phyloP scores from a whole-genome alignment of 164 flowering plant genomes.

The Stephania yunnanensis region DNA sequence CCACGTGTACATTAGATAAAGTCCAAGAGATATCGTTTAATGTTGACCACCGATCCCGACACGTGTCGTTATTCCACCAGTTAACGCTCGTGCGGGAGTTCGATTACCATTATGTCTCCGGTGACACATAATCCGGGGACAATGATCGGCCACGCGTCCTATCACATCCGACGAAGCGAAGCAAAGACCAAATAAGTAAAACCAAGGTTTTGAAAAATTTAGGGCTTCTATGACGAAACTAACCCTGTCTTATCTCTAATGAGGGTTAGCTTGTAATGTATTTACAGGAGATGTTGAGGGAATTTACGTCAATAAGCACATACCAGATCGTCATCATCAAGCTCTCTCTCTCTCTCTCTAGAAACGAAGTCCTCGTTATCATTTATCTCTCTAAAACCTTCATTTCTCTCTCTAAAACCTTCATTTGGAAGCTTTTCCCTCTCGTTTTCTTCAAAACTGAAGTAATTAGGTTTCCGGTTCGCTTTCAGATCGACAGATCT shows the following conservation, averaged over 20 bases:
- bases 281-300: neutral
- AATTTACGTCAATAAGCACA: neutral
- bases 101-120: neutral
- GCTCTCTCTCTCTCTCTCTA: neutral
- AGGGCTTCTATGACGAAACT: neutral
- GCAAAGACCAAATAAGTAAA: neutral
- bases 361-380: neutral
- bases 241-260: neutral
- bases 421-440: constrained; percentile 24
- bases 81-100: neutral
- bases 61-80: too few species aligned
- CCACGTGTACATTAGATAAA: neutral
- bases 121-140: neutral
- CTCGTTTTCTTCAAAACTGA: constrained; percentile 9
- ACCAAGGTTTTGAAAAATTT: neutral
- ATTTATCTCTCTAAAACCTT: constrained; percentile 6
- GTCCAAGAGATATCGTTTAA: neutral
- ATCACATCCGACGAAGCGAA: neutral
- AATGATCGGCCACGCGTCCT: neutral
- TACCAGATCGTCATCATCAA: neutral
- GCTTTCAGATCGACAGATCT: constrained; percentile 17
- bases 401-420: constrained; percentile 12
- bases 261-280: neutral
- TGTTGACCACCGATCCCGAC: too few species aligned
- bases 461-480: constrained; percentile 3